Percentiles rank a stretch among this genome's conserved stretches.
phyloP scores from a whole-genome alignment of 2,329 filamentous ascomycete species.

The Phialophora tarda region DNA sequence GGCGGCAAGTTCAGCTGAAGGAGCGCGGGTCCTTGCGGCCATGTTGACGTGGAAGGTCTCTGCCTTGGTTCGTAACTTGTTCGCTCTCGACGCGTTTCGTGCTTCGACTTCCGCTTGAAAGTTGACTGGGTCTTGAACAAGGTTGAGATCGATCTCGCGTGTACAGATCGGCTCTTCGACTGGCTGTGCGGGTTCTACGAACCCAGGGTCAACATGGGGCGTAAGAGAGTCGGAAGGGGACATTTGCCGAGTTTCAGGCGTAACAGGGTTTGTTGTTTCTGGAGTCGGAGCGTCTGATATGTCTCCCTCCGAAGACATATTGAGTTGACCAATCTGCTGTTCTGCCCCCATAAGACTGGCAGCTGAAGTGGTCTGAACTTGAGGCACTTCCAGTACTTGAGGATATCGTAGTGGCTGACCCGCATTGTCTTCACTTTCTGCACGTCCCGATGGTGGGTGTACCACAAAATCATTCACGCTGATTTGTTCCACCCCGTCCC shows the following conservation, averaged over 20 bases:
- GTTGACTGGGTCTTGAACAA: slow-evolving; percentile 38
- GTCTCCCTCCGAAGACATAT: slow-evolving; percentile 52
- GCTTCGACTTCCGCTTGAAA: slow-evolving; percentile 34
- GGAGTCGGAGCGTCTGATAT: slow-evolving; percentile 43
- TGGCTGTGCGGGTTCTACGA: slow-evolving; percentile 35
- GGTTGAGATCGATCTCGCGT: slow-evolving; percentile 47
- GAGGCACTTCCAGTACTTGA: slow-evolving; percentile 46
- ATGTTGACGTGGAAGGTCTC: slow-evolving; percentile 34
- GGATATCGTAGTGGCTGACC: slow-evolving; percentile 47
- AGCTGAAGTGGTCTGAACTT: slow-evolving; percentile 47
- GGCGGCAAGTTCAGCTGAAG: slow-evolving; percentile 45
- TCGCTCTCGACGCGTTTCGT: slow-evolving; percentile 36
- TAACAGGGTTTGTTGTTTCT: slow-evolving; percentile 44
- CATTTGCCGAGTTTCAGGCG: slow-evolving; percentile 44
- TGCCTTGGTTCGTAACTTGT: slow-evolving; percentile 33
- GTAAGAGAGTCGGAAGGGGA: slow-evolving; percentile 35
- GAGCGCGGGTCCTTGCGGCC: slow-evolving; percentile 9
- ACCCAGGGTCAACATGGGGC: slow-evolving; percentile 33
- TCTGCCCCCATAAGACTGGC: slow-evolving; percentile 56
- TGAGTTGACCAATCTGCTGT: slow-evolving; percentile 54
- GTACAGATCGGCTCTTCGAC: slow-evolving; percentile 42
- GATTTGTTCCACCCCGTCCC: slow-evolving; percentile 42
- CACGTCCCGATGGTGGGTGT: background rate
- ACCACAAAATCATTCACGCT: slow-evolving; percentile 49
- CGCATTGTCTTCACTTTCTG: slow-evolving; percentile 42